These are phyloP conservation scores for Jimgerdemannia lactiflua DNA, from an alignment of 192 early-diverging fungal genomes.

Conservation along the genomic window DNA sequence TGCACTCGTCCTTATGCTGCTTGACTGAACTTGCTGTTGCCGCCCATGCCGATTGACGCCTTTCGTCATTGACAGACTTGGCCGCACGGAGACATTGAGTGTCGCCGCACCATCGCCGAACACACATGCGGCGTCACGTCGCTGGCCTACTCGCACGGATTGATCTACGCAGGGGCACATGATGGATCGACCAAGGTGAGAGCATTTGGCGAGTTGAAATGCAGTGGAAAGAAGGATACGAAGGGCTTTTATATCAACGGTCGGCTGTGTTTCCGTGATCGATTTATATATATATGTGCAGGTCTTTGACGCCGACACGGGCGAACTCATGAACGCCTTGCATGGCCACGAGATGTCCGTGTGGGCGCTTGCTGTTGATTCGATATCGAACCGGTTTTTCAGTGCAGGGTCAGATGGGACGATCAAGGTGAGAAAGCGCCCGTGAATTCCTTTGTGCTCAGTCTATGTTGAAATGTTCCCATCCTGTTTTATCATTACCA, in stretches of 20 bases:
- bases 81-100: constrained; percentile 50
- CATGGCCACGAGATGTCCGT: constrained; percentile 51
- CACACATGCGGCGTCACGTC: constrained; percentile 55
- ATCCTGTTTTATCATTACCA: too few relatives aligned
- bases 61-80: constrained; percentile 18
- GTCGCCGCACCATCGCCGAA: constrained; percentile 47
- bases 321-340: constrained; percentile 34
- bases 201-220: not conserved
- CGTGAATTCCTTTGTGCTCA: too few relatives aligned
- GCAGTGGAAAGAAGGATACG: not conserved
- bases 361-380: constrained; percentile 52
- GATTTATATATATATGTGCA: not conserved
- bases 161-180: constrained; percentile 53
- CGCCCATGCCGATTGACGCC: not conserved
- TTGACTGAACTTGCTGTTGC: not conserved
- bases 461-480: too few relatives aligned
- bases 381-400: constrained; percentile 36
- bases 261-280: too few relatives aligned
- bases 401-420: constrained; percentile 53
- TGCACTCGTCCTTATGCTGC: not conserved
- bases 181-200: constrained; percentile 51
- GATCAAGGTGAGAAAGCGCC: constrained; percentile 44
- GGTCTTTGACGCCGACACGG: constrained; percentile 50
- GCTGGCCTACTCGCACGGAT: constrained; percentile 40
- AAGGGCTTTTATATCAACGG: not conserved